These are phyloP conservation scores for Aspergillus nidulans DNA, from an alignment of 495 filamentous ascomycete species.

Conservation along the genomic window DNA sequence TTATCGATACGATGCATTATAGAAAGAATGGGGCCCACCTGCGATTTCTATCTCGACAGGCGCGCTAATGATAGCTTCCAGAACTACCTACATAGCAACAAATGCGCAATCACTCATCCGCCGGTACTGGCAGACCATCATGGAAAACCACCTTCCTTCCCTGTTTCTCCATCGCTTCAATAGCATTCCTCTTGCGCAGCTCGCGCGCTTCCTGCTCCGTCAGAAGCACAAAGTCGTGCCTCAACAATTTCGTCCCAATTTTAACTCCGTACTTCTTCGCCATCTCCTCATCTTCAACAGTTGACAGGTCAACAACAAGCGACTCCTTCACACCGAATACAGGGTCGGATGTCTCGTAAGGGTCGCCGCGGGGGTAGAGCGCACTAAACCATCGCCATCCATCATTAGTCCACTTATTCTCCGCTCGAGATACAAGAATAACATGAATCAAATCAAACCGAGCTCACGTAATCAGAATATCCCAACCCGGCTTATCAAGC, in stretches of 20 bases:
- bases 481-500: slow-evolving; percentile 69
- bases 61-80: background rate
- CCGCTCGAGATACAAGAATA: background rate
- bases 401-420: background rate
- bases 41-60: background rate
- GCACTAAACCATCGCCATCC: slow-evolving; percentile 44
- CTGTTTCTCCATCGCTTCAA: slow-evolving; percentile 53
- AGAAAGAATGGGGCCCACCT: background rate
- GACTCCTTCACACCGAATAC: slow-evolving; percentile 83
- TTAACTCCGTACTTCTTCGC: slow-evolving; percentile 47
- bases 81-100: background rate
- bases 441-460: background rate
- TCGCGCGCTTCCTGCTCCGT: slow-evolving; percentile 59
- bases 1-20: too few species aligned
- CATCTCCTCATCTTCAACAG: slow-evolving; percentile 52
- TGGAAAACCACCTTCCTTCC: slow-evolving; percentile 12
- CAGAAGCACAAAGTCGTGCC: slow-evolving; percentile 61
- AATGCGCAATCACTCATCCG: background rate
- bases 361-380: slow-evolving; percentile 67
- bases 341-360: slow-evolving; percentile 74
- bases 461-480: slow-evolving; percentile 66
- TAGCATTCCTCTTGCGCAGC: slow-evolving; percentile 59
- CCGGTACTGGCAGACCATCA: slow-evolving; percentile 10
- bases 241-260: slow-evolving; percentile 42
- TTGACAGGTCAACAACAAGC: slow-evolving; percentile 61